Conservation (phyloP, 2,329 filamentous ascomycete species). For the Colletotrichum ledebouriae region DNA sequence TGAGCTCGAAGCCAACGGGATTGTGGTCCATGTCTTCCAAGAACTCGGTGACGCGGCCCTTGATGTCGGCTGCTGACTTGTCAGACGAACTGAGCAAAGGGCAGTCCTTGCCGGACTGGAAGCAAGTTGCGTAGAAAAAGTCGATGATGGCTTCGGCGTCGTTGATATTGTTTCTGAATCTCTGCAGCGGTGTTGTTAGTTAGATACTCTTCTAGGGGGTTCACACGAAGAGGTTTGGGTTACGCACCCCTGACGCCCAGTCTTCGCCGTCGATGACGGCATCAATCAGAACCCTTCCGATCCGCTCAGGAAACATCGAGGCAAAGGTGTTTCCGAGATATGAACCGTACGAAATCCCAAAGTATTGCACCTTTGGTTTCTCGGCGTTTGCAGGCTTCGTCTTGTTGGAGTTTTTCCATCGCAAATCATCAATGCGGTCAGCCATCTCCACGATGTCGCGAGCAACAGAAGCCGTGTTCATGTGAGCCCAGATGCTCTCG, state of each 20-base stretch:
- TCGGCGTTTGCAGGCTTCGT: slow-evolving; percentile 14
- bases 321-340: slow-evolving; percentile 52
- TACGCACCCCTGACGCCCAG: slow-evolving; percentile 46
- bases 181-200: slow-evolving; percentile 32
- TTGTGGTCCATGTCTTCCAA: slow-evolving; percentile 47
- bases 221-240: fast-evolving
- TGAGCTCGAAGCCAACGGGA: slow-evolving; percentile 45
- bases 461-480: slow-evolving; percentile 51
- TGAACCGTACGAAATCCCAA: slow-evolving; percentile 59
- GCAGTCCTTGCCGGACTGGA: slow-evolving; percentile 48
- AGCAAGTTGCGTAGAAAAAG: slow-evolving; percentile 54
- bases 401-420: slow-evolving; percentile 10
- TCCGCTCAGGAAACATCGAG: slow-evolving; percentile 51
- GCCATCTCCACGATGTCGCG: slow-evolving; percentile 53
- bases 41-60: slow-evolving; percentile 49
- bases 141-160: slow-evolving; percentile 54
- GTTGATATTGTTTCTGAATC: slow-evolving; percentile 52
- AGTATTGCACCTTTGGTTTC: slow-evolving; percentile 53
- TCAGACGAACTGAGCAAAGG: slow-evolving; percentile 48
- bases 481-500: slow-evolving; percentile 46
- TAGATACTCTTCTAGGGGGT: neutral
- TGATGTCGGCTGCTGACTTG: slow-evolving; percentile 47
- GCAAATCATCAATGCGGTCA: slow-evolving; percentile 49
- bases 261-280: slow-evolving; percentile 48
- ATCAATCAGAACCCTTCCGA: slow-evolving; percentile 55